Conservation (phyloP, 345 rosid genomes). For the Linum lewisii region DNA sequence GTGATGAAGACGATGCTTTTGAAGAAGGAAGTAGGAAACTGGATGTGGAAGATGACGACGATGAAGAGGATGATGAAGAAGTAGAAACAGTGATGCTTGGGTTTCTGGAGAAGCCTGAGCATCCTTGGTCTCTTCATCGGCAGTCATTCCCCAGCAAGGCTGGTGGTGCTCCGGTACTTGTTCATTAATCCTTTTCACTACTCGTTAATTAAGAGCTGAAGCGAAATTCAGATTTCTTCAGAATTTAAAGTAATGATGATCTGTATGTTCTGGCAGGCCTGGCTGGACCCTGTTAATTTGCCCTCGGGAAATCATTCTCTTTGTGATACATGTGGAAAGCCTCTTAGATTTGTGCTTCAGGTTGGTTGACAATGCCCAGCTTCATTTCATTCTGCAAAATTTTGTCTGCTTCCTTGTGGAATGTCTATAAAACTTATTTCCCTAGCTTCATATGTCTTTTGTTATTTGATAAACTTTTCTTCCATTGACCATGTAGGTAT, state of each 20-base stretch:
- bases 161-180: slow-evolving; percentile 67
- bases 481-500: slow-evolving; percentile 38
- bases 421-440: not conserved
- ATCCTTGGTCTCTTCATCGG: slow-evolving; percentile 53
- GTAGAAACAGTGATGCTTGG: slow-evolving; percentile 54
- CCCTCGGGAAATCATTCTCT: slow-evolving; percentile 52
- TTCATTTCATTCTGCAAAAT: not conserved
- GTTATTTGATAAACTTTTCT: not conserved
- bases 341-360: slow-evolving; percentile 82
- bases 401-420: not conserved
- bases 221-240: slow-evolving; percentile 4
- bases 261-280: slow-evolving; percentile 39
- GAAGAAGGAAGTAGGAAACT: slow-evolving; percentile 19
- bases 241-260: slow-evolving; percentile 6
- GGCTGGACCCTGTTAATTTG: slow-evolving; percentile 79
- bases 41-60: slow-evolving; percentile 35
- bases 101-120: slow-evolving; percentile 53
- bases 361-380: slow-evolving; percentile 19
- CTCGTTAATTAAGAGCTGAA: not conserved
- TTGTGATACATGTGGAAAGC: slow-evolving; percentile 75
- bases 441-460: not conserved
- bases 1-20: slow-evolving; percentile 25
- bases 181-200: not conserved
- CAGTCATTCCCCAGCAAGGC: slow-evolving; percentile 83
- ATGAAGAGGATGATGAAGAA: slow-evolving; percentile 51